Evolutionary conservation across 2,329 filamentous ascomycete species (phyloP).

Genomic region (Alternaria brassicae): DNA sequence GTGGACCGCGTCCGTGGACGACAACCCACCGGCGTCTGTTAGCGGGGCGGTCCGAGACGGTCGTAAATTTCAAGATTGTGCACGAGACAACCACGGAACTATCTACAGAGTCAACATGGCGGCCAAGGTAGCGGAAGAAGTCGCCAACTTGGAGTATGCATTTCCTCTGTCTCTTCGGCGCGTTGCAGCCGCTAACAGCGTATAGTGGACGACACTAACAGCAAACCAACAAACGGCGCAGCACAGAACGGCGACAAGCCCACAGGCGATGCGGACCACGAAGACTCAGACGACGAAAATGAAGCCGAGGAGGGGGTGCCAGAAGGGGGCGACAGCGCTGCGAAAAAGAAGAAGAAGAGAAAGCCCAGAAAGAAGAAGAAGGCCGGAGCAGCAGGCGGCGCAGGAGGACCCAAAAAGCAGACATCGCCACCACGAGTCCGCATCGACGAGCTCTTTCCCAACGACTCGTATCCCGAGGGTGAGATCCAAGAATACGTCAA

Average conservation of each 20-base stretch:
- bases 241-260: slow-evolving; percentile 47
- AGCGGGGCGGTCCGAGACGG: slow-evolving; percentile 17
- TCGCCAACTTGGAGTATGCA: slow-evolving; percentile 50
- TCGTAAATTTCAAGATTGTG: slow-evolving; percentile 25
- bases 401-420: slow-evolving; percentile 68
- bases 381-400: slow-evolving; percentile 50
- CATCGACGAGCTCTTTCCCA: slow-evolving; percentile 76
- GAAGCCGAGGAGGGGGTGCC: slow-evolving; percentile 58
- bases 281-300: slow-evolving; percentile 63
- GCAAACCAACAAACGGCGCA: slow-evolving; percentile 41
- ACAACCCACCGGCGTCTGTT: slow-evolving; percentile 16
- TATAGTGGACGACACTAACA: slow-evolving; percentile 48
- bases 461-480: slow-evolving; percentile 75
- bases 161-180: not conserved
- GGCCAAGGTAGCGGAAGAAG: slow-evolving; percentile 46
- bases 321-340: slow-evolving; percentile 47
- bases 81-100: slow-evolving; percentile 6
- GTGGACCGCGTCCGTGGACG: slow-evolving; percentile 17
- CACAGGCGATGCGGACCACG: slow-evolving; percentile 58
- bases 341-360: slow-evolving; percentile 86
- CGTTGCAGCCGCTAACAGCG: slow-evolving; percentile 9
- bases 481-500: slow-evolving; percentile 79
- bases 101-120: slow-evolving; percentile 43
- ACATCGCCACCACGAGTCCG: slow-evolving; percentile 78
- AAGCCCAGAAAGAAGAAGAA: slow-evolving; percentile 76